Conservation (phyloP, 495 filamentous ascomycete species). For the Neurospora hispaniola region DNA sequence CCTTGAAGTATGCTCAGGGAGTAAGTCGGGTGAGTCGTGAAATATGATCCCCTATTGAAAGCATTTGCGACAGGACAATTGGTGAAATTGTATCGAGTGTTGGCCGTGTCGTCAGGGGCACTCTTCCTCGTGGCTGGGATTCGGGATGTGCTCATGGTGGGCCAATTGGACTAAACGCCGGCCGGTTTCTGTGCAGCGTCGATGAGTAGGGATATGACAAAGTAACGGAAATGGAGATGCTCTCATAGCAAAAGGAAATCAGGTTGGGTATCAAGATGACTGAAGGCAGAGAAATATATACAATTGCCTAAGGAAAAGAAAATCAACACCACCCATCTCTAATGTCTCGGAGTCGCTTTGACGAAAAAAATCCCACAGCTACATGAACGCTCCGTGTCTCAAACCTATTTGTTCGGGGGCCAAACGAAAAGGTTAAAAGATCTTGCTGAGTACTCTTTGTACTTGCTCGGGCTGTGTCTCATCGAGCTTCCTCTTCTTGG, state of each 20-base stretch:
- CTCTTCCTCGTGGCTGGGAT: not conserved
- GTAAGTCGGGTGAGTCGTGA: not conserved
- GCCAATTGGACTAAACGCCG: not conserved
- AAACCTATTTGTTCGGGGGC: not conserved
- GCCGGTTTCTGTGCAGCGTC: not conserved
- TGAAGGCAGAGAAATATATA: not conserved
- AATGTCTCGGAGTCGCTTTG: not conserved
- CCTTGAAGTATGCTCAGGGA: not conserved
- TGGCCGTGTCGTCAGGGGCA: not conserved
- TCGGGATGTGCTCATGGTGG: not conserved
- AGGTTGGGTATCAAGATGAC: not conserved
- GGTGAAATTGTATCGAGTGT: not conserved
- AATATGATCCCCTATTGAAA: not conserved
- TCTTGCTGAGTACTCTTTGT: slow-evolving; percentile 68
- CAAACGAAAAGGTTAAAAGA: slow-evolving; percentile 44
- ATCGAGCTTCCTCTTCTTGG: slow-evolving; percentile 34
- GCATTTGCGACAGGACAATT: not conserved
- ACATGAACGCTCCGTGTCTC: not conserved
- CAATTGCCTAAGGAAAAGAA: not conserved
- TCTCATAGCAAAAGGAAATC: not conserved
- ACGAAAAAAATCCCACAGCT: not conserved
- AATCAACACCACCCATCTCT: not conserved
- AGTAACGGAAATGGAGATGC: not conserved
- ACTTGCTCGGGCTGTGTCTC: slow-evolving; percentile 54
- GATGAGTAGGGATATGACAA: not conserved